Evolutionary conservation across 148 eudicot genomes (phyloP).

Genomic region (Rhododendron molle): DNA sequence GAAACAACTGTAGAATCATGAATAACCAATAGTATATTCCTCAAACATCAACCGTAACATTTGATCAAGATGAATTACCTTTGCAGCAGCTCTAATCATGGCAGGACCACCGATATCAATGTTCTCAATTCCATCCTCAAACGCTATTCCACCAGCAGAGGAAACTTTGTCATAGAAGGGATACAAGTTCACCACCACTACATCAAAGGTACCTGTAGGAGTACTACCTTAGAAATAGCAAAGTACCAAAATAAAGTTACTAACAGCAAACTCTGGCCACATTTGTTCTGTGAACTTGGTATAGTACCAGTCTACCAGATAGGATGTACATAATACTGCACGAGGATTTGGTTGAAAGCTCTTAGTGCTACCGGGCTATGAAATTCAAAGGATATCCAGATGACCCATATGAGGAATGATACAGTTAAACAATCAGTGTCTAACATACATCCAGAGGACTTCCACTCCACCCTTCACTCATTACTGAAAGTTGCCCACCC

Average conservation of each 20-base stretch:
- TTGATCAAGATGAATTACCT: conserved; percentile 40
- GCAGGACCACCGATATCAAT: conserved; percentile 99
- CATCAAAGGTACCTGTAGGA: conserved; percentile 73
- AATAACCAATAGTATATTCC: not conserved
- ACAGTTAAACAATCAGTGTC: not conserved
- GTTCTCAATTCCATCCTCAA: conserved; percentile 96
- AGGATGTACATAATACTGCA: not conserved
- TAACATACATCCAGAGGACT: not conserved
- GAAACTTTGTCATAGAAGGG: conserved; percentile 96
- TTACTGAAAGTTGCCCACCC: not conserved
- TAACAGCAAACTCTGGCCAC: not conserved
- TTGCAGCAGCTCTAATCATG: conserved; percentile 99
- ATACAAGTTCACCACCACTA: conserved; percentile 92
- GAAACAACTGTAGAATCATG: not conserved
- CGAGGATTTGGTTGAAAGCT: not conserved
- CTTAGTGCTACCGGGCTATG: not conserved
- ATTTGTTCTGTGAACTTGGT: not conserved
- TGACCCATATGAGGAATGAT: not conserved
- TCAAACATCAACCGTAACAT: not conserved
- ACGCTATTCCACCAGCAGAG: conserved; percentile 55
- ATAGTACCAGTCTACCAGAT: not conserved
- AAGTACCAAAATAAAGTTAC: conserved; percentile 1
- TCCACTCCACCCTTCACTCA: not conserved
- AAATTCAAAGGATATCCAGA: not conserved
- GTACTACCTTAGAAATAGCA: conserved; percentile 6